A percentile compares a stretch with the other conserved stretches of the same genome.
Evolutionary conservation across 2,329 filamentous ascomycete species (phyloP).

Genomic region (Dothideomycetidae sp.): DNA sequence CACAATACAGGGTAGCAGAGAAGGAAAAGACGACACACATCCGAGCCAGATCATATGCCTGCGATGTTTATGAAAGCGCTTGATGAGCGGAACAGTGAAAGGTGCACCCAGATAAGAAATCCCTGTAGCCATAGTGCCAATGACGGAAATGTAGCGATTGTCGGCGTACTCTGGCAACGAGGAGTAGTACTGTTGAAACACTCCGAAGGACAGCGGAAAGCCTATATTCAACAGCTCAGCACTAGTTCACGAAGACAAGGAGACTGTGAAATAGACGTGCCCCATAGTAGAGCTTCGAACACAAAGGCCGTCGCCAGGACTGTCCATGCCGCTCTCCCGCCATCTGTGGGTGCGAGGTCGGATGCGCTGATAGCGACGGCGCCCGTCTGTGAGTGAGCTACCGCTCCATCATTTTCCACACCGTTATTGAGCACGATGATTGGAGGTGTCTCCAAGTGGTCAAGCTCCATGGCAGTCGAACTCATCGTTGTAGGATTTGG

Average conservation of each 20-base stretch:
- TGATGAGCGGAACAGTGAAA: constrained; percentile 34
- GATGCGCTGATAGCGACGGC: too few species aligned
- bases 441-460: too few species aligned
- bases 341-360: constrained; percentile 14
- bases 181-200: constrained; percentile 58
- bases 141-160: constrained; percentile 40
- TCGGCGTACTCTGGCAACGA: constrained; percentile 43
- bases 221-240: constrained; percentile 29
- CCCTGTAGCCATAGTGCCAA: constrained; percentile 50
- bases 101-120: constrained; percentile 40
- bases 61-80: constrained; percentile 27
- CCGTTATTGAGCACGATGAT: too few species aligned
- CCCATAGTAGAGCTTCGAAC: constrained; percentile 42
- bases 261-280: constrained; percentile 16
- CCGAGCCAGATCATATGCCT: constrained; percentile 33
- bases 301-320: constrained; percentile 25
- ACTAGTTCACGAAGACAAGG: constrained; percentile 13
- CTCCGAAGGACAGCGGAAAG: constrained; percentile 53
- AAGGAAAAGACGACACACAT: constrained; percentile 8
- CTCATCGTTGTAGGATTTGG: too few species aligned
- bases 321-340: constrained; percentile 15
- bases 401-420: too few species aligned
- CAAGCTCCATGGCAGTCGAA: too few species aligned
- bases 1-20: not conserved
- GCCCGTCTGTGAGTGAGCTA: too few species aligned